A percentile compares a stretch with the other conserved stretches of the same genome.
These are phyloP conservation scores for Persicaria tinctoria DNA, from an alignment of 148 eudicot genomes.

Conservation along the genomic window DNA sequence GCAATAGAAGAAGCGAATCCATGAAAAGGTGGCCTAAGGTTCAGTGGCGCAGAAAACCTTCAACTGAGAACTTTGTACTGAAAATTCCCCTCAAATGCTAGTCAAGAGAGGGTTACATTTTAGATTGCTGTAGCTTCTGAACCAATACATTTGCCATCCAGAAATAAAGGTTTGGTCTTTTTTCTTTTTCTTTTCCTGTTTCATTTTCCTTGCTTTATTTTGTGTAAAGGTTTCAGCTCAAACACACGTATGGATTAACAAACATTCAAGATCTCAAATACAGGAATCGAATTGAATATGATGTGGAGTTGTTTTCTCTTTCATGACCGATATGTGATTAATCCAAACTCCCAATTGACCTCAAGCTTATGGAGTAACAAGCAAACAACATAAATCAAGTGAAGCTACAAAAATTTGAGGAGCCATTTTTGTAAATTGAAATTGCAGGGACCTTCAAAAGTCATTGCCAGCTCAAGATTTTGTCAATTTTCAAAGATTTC, in stretches of 20 bases:
- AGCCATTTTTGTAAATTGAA: neutral
- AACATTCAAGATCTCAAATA: neutral
- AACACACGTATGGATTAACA: neutral
- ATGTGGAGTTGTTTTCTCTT: too few species aligned
- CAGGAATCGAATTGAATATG: neutral
- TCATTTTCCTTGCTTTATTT: neutral
- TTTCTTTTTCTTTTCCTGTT: neutral
- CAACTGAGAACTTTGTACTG: neutral
- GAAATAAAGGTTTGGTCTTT: constrained; percentile 2
- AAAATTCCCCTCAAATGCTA: neutral
- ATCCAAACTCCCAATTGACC: too few species aligned
- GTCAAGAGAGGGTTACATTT: constrained; percentile 1
- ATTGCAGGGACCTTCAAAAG: neutral
- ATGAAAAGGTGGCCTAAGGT: neutral
- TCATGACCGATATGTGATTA: too few species aligned
- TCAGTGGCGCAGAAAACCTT: neutral
- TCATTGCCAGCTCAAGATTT: constrained; percentile 1
- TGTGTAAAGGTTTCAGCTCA: neutral
- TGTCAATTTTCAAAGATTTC: neutral
- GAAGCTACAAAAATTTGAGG: too few species aligned
- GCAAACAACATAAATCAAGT: too few species aligned
- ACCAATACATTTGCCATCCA: neutral
- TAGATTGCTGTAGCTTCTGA: constrained; percentile 7
- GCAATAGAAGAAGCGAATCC: neutral
- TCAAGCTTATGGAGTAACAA: too few species aligned